phyloP scores from a whole-genome alignment of 306 rosid genomes.

The Rosa multiflora region DNA sequence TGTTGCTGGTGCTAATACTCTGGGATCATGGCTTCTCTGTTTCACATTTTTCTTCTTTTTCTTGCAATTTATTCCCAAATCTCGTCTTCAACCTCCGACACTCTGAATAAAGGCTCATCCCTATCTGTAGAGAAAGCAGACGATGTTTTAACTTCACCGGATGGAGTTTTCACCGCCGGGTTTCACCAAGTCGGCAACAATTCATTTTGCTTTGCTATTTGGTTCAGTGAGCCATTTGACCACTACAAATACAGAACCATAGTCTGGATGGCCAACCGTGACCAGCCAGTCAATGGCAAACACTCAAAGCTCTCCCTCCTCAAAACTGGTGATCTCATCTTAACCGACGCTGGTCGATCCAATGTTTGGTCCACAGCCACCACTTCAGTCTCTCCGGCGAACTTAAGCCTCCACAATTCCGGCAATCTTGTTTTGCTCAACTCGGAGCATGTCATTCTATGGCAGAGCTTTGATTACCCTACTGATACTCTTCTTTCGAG shows the following conservation, averaged over 20 bases:
- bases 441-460: conserved; percentile 17
- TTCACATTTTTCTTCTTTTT: conserved; percentile 23
- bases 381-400: neutral
- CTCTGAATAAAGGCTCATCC: conserved; percentile 33
- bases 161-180: conserved; percentile 53
- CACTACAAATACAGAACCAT: conserved; percentile 18
- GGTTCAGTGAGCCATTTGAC: conserved; percentile 34
- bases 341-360: conserved; percentile 33
- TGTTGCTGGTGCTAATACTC: neutral
- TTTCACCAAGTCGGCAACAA: conserved; percentile 45
- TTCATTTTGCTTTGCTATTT: conserved; percentile 49
- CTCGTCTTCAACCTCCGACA: conserved; percentile 23
- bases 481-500: conserved; percentile 53
- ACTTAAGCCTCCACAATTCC: conserved; percentile 27
- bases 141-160: conserved; percentile 34
- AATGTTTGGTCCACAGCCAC: conserved; percentile 42
- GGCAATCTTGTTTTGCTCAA: conserved; percentile 44
- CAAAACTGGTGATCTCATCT: conserved; percentile 34
- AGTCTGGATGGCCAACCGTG: conserved; percentile 64
- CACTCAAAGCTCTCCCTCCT: conserved; percentile 42
- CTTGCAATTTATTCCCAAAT: neutral
- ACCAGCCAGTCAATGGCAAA: conserved; percentile 44
- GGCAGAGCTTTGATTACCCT: conserved; percentile 61
- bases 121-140: conserved; percentile 35
- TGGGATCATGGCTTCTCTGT: conserved; percentile 27